These are phyloP conservation scores for Monascus ruber DNA, from an alignment of 2,329 filamentous ascomycete species.

Conservation along the genomic window DNA sequence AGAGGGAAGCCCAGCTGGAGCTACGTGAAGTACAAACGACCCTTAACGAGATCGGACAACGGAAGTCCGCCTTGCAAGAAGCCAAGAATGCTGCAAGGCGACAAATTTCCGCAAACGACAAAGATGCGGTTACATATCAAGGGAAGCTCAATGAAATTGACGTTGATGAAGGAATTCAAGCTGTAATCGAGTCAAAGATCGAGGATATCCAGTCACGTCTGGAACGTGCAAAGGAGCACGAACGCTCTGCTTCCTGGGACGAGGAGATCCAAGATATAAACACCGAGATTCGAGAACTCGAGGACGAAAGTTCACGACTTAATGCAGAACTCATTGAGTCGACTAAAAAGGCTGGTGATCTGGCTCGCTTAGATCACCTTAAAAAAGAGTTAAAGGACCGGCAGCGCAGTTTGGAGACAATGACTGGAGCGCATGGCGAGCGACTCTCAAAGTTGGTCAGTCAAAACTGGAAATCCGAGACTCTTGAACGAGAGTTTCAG, in stretches of 20 bases:
- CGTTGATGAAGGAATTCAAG: conserved; percentile 75
- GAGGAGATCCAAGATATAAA: conserved; percentile 57
- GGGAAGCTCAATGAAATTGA: conserved; percentile 59
- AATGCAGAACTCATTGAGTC: conserved; percentile 73
- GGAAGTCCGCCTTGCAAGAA: conserved; percentile 60
- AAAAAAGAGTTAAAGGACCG: conserved; percentile 69
- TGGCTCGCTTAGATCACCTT: conserved; percentile 71
- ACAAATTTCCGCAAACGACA: conserved; percentile 63
- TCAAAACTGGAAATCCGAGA: conserved; percentile 55
- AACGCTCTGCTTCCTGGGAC: conserved; percentile 57
- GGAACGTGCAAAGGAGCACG: conserved; percentile 49
- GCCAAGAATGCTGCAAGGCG: conserved; percentile 63
- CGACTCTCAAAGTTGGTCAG: conserved; percentile 58
- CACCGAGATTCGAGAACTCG: conserved; percentile 53
- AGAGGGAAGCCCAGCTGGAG: conserved; percentile 62
- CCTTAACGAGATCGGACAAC: conserved; percentile 63
- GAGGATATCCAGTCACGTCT: conserved; percentile 57
- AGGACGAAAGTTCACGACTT: conserved; percentile 60
- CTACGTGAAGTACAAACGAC: conserved; percentile 58
- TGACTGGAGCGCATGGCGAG: conserved; percentile 61
- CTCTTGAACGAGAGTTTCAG: conserved; percentile 62
- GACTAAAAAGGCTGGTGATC: conserved; percentile 67
- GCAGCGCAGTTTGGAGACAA: conserved; percentile 63
- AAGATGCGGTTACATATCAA: conserved; percentile 55
- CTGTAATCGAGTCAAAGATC: conserved; percentile 61